phyloP scores from a whole-genome alignment of 441 rosid genomes.

The Mallotus japonicus region DNA sequence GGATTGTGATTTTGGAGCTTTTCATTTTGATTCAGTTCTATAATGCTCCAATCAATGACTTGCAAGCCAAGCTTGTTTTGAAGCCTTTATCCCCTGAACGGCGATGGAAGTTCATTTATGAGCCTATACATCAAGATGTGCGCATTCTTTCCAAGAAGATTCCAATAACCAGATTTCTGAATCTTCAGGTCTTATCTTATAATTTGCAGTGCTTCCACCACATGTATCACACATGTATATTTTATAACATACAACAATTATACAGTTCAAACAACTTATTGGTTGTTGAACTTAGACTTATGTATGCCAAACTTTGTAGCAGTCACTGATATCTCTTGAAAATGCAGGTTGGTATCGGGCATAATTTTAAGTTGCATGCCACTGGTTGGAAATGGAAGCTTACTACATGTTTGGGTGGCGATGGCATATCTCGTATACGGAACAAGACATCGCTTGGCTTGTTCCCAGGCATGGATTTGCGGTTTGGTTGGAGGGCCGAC shows the following conservation, averaged over 20 bases:
- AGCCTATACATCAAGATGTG: conserved; percentile 71
- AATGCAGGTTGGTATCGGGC: conserved; percentile 77
- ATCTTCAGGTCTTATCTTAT: conserved; percentile 64
- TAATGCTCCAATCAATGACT: conserved; percentile 82
- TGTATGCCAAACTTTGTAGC: conserved; percentile 3
- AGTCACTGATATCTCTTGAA: conserved; percentile 10
- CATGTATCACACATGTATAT: not conserved
- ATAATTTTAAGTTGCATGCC: conserved; percentile 73
- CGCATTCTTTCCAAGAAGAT: conserved; percentile 79
- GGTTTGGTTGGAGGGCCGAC: conserved; percentile 94
- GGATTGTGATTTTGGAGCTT: conserved; percentile 18
- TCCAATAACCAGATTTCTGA: conserved; percentile 75
- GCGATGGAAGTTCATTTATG: conserved; percentile 78
- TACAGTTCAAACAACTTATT: conserved; percentile 1
- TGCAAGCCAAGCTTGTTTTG: conserved; percentile 77
- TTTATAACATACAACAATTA: not conserved
- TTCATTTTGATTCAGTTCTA: conserved; percentile 52
- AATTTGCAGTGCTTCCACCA: not conserved
- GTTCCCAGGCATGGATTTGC: conserved; percentile 81
- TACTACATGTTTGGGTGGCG: conserved; percentile 80
- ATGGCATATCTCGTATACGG: conserved; percentile 69
- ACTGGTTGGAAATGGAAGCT: conserved; percentile 95
- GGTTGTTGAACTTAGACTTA: not conserved
- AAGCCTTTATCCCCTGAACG: conserved; percentile 74
- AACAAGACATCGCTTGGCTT: conserved; percentile 79